Conservation (phyloP, 306 rosid species). For the Fragaria ananassa region DNA sequence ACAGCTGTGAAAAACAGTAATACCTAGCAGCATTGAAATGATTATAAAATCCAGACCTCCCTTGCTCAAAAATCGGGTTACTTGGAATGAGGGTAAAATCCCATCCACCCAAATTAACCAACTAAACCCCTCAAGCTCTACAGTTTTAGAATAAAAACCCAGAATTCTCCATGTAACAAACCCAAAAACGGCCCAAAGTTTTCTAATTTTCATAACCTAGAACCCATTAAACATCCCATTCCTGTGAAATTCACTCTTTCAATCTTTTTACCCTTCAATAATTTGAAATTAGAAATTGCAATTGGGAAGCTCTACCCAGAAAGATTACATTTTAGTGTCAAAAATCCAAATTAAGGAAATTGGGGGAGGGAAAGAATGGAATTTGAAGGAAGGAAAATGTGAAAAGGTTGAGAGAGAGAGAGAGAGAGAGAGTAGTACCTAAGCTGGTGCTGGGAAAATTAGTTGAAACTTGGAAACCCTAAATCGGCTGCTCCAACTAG, state of each 20-base stretch:
- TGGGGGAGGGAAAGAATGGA: neutral
- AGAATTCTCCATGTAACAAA: neutral
- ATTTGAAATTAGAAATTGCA: neutral
- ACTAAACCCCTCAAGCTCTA: neutral
- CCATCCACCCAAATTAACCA: neutral
- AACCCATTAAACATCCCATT: neutral
- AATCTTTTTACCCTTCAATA: neutral
- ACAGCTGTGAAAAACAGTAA: neutral
- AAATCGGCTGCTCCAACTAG: neutral
- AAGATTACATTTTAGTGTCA: neutral
- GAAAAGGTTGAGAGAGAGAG: neutral
- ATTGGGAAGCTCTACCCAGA: neutral
- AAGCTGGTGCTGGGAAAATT: neutral
- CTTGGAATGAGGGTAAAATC: neutral
- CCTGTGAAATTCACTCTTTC: neutral
- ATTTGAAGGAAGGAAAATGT: conserved; percentile 1
- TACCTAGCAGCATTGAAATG: neutral
- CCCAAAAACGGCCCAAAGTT: neutral
- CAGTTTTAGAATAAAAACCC: neutral
- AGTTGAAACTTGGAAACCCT: conserved; percentile 9
- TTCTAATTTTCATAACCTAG: neutral
- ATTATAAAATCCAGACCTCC: neutral
- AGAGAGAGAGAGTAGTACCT: conserved; percentile 6
- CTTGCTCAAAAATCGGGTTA: neutral
- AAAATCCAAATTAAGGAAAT: neutral